Percentiles rank a stretch among this genome's conserved stretches.
These are phyloP conservation scores for Cinnamomum chago DNA, from an alignment of 164 flowering plant species.

Conservation along the genomic window DNA sequence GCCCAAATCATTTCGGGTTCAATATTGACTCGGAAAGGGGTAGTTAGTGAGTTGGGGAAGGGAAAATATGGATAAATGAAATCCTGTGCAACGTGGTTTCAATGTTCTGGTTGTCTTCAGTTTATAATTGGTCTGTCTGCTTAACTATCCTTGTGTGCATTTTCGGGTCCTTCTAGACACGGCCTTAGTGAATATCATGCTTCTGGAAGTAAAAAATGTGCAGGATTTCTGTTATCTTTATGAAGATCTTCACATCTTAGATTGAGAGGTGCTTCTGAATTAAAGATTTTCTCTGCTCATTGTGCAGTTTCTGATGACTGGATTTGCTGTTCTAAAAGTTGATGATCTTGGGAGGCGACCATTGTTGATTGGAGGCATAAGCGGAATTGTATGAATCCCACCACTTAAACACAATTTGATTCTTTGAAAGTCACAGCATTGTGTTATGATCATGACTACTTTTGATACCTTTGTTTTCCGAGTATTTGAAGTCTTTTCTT, in stretches of 20 bases:
- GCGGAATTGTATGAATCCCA: constrained; percentile 63
- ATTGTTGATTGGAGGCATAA: constrained; percentile 78
- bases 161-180: background rate
- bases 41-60: background rate
- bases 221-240: background rate
- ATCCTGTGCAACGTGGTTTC: background rate
- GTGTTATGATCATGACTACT: background rate
- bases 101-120: background rate
- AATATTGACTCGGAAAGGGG: too few species aligned
- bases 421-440: background rate
- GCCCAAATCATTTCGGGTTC: too few species aligned
- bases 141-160: background rate
- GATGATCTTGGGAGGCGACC: constrained; percentile 94
- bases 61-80: background rate
- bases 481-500: background rate
- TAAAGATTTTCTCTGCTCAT: constrained; percentile 13
- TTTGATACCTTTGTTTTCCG: background rate
- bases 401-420: background rate
- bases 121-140: background rate
- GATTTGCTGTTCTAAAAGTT: constrained; percentile 80
- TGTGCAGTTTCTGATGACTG: constrained; percentile 82
- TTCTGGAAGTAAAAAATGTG: background rate
- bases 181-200: background rate
- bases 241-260: background rate
- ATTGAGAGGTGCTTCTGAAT: background rate